These are phyloP conservation scores for Cubamyces sp. DNA, from an alignment of 768 basidiomycete genomes.

Conservation along the genomic window DNA sequence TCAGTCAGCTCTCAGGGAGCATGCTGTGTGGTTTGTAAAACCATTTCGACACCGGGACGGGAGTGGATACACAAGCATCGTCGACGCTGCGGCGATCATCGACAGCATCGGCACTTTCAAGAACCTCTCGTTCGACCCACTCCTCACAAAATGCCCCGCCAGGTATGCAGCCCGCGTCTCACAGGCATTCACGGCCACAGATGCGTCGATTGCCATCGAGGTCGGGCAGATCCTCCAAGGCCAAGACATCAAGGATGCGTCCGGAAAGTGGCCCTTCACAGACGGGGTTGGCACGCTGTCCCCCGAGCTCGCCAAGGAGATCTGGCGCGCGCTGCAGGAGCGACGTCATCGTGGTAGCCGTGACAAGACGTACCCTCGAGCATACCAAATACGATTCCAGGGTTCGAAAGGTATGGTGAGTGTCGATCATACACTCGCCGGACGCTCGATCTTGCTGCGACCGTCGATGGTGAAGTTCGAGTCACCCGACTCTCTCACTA, in stretches of 20 bases:
- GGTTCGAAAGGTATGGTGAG: slow-evolving; percentile 71
- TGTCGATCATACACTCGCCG: slow-evolving; percentile 56
- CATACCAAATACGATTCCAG: slow-evolving; percentile 62
- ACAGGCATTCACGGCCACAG: slow-evolving; percentile 77
- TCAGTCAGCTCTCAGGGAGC: slow-evolving; percentile 68
- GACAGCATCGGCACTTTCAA: slow-evolving; percentile 57
- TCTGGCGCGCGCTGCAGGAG: slow-evolving; percentile 46
- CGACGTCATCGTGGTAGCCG: slow-evolving; percentile 43
- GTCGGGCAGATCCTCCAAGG: slow-evolving; percentile 44
- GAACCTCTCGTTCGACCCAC: slow-evolving; percentile 46
- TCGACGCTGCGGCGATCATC: slow-evolving; percentile 55
- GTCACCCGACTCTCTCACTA: slow-evolving; percentile 45
- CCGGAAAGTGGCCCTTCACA: slow-evolving; percentile 55
- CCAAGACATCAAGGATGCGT: slow-evolving; percentile 48
- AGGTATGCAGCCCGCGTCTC: slow-evolving; percentile 74
- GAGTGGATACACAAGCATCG: not conserved
- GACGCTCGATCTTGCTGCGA: slow-evolving; percentile 54
- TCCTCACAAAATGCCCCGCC: slow-evolving; percentile 63
- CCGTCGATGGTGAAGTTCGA: slow-evolving; percentile 74
- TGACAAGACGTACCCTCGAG: slow-evolving; percentile 45
- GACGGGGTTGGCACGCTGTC: slow-evolving; percentile 76
- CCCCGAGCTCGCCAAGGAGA: slow-evolving; percentile 51
- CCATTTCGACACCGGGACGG: slow-evolving; percentile 45
- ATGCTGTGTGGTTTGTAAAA: slow-evolving; percentile 65
- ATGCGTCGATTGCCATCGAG: slow-evolving; percentile 52